Evolutionary conservation across 176 grass and related monocot species (phyloP), one percentile per base, ranked within the genome.

Genomic region (Musa acuminata): DNA sequence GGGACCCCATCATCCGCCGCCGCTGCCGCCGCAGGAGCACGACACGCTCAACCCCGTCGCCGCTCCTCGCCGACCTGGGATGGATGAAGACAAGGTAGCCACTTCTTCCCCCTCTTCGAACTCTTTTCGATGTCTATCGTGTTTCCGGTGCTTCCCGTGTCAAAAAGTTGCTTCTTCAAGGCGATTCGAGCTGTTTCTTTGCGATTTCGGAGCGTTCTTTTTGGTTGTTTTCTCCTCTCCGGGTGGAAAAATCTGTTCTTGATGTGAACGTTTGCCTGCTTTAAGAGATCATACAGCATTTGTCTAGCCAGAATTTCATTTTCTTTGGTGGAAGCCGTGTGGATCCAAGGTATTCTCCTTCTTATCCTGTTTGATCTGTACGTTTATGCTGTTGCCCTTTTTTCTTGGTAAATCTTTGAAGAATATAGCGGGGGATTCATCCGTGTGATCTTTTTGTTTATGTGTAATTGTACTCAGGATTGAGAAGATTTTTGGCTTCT

Each of bases 1-100:
- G 75, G 75, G 75, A 49, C 75, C 75, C 22, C 60, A 77, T 48
- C 75, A 77, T 62, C 74, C 29, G 0, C 48, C 60, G 1, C 72
- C 72, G 72, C 55, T 16, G 55, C 55, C 55, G 14, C 52, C 72
- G 51, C 11, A 4, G 57, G 57, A 26, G 65, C 10, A 14, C 9
- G 25, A 20, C 52, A 14, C 21, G 24, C 72, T 27, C 3, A 21
- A 74, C 29, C 51, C 53, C 3, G 13, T 53, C 22, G 71, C 71
- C 71, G 17, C 50, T 51, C 52, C 71, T 22, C 71, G 19, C 71
- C 52, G 21, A 10, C 12, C 71, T 2, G 72, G 57, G 19, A 74
- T 74, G 53, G 24, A 22, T 53, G 52, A 74, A 9, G 19, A 13
- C 52, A 74, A 74, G 72, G 72, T 57, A 21, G 4, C 21, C 19